Percentiles rank a stretch among this genome's conserved stretches.
phyloP scores from a whole-genome alignment of 2,329 filamentous ascomycete species.

The Botrytis cinerea region DNA sequence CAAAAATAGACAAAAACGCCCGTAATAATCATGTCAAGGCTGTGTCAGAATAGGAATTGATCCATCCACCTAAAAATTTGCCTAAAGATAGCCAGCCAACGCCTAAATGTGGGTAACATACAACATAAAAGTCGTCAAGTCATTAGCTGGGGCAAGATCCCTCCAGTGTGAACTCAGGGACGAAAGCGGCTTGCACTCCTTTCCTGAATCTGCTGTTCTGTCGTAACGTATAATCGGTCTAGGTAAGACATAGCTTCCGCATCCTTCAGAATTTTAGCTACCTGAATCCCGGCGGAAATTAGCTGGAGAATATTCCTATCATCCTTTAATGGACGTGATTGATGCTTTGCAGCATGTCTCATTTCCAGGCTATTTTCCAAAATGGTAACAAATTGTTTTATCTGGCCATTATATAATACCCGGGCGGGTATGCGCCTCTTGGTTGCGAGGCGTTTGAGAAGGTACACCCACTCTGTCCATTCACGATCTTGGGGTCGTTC shows the following conservation, averaged over 20 bases:
- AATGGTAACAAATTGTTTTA: constrained; percentile 87
- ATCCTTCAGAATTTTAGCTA: constrained; percentile 85
- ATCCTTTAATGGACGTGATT: constrained; percentile 81
- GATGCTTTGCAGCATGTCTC: constrained; percentile 81
- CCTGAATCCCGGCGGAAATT: constrained; percentile 83
- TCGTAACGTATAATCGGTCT: constrained; percentile 78
- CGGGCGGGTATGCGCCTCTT: constrained; percentile 82
- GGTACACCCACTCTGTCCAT: constrained; percentile 91
- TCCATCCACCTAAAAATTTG: neutral
- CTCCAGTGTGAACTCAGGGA: constrained; percentile 27
- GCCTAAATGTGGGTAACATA: constrained; percentile 20
- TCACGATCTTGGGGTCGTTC: constrained; percentile 75
- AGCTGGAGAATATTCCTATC: constrained; percentile 86
- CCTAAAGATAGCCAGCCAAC: constrained; percentile 4
- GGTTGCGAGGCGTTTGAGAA: constrained; percentile 81
- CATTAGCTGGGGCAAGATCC: constrained; percentile 24
- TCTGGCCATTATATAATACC: constrained; percentile 85
- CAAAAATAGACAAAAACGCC: constrained; percentile 1
- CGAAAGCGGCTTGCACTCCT: constrained; percentile 48
- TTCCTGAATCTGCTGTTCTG: constrained; percentile 76
- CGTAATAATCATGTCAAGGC: neutral
- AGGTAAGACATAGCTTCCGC: constrained; percentile 44
- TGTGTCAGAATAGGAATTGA: neutral
- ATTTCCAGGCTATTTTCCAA: constrained; percentile 87
- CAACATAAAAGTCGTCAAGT: constrained; percentile 35